Conservation (phyloP, 1,284 basidiomycete genomes). For the Ceratobasidium sp. region DNA sequence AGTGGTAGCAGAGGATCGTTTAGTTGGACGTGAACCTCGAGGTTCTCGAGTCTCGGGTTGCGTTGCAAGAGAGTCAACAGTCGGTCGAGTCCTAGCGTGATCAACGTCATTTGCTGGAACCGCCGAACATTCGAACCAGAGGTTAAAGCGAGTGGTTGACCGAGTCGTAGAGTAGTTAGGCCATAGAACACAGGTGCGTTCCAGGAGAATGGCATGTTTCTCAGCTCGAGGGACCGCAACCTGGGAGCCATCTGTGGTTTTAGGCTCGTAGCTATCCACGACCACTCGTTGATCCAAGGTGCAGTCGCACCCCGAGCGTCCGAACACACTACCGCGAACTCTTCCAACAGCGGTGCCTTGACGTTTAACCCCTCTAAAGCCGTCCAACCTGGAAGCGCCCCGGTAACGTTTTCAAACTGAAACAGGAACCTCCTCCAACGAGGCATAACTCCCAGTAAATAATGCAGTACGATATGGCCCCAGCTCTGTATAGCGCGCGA, state of each 20-base stretch:
- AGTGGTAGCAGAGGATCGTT: conserved; percentile 42
- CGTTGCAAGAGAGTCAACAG: conserved; percentile 27
- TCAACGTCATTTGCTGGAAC: conserved; percentile 40
- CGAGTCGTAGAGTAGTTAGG: conserved; percentile 35
- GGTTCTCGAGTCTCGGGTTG: conserved; percentile 34
- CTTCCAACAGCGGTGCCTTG: conserved; percentile 39
- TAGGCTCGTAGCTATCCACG: conserved; percentile 35
- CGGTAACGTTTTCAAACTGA: conserved; percentile 39
- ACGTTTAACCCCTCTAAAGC: conserved; percentile 33
- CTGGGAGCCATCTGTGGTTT: conserved; percentile 39
- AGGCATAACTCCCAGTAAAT: conserved; percentile 36
- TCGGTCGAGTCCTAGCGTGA: conserved; percentile 39
- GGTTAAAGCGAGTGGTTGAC: conserved; percentile 29
- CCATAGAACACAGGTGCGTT: conserved; percentile 34
- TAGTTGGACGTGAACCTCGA: conserved; percentile 35
- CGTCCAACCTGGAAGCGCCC: conserved; percentile 38
- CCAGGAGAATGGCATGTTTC: conserved; percentile 44
- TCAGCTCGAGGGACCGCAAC: conserved; percentile 36
- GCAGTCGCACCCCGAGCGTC: conserved; percentile 38
- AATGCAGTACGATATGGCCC: conserved; percentile 41
- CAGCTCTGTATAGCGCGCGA: conserved; percentile 39
- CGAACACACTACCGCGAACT: conserved; percentile 37
- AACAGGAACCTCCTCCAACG: conserved; percentile 36
- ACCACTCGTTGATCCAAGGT: conserved; percentile 39
- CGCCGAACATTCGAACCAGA: conserved; percentile 14